Evolutionary conservation across 257 asterid species (phyloP).

Genomic region (Solanum chilense): DNA sequence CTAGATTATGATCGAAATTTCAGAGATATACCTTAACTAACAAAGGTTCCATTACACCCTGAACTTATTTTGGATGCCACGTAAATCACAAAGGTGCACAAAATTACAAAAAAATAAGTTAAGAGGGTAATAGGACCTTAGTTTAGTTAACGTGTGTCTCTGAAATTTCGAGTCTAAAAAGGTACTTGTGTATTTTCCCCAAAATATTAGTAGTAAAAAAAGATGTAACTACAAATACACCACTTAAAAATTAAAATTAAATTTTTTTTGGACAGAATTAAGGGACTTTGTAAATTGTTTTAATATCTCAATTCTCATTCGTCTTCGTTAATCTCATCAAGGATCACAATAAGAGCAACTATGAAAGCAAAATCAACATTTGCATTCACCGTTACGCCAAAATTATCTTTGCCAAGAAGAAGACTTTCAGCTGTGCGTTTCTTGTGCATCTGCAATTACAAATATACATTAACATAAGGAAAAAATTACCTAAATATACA

Average conservation of each 20-base stretch:
- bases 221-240: not conserved
- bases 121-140: too few relatives aligned
- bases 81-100: too few relatives aligned
- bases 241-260: not conserved
- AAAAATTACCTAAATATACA: too few relatives aligned
- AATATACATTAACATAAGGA: too few relatives aligned
- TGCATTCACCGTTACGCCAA: conserved; percentile 62
- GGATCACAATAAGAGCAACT: conserved; percentile 59
- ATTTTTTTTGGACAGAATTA: not conserved
- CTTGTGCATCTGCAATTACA: conserved; percentile 44
- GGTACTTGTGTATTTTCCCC: too few relatives aligned
- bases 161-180: too few relatives aligned
- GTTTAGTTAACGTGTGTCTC: too few relatives aligned
- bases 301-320: conserved; percentile 3
- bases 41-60: too few relatives aligned
- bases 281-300: not conserved
- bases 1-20: too few relatives aligned
- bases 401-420: conserved; percentile 54
- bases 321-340: conserved; percentile 61
- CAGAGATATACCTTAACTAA: too few relatives aligned
- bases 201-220: not conserved
- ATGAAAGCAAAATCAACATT: conserved; percentile 80
- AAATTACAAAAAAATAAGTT: too few relatives aligned
- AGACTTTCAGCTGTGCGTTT: conserved; percentile 42
- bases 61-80: too few relatives aligned